phyloP scores from a whole-genome alignment of 495 filamentous ascomycete species.

The Polyplosphaeria fusca region DNA sequence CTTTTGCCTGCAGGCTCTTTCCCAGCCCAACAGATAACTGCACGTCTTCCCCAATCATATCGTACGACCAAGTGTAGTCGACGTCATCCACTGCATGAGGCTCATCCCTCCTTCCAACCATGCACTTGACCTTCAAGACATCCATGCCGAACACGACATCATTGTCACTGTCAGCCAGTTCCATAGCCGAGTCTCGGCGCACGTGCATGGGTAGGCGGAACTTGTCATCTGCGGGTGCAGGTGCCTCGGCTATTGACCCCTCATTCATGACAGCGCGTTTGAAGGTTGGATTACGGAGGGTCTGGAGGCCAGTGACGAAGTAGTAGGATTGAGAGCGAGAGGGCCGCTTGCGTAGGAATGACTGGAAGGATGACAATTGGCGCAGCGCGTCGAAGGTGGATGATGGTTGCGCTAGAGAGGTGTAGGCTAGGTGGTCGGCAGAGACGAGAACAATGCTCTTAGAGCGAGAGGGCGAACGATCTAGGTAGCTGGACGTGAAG shows the following conservation, averaged over 20 bases:
- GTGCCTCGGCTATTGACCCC: constrained; percentile 3
- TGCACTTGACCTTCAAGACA: constrained; percentile 20
- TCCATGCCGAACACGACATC: constrained; percentile 15
- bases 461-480: neutral
- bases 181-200: constrained; percentile 24
- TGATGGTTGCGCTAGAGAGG: constrained; percentile 3
- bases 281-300: constrained; percentile 23
- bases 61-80: neutral
- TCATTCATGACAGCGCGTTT: constrained; percentile 11
- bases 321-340: constrained; percentile 9
- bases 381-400: constrained; percentile 15
- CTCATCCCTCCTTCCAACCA: constrained; percentile 11
- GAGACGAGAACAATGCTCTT: constrained; percentile 12
- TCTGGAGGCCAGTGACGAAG: constrained; percentile 23
- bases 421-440: constrained; percentile 22
- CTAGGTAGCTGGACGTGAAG: constrained; percentile 4
- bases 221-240: constrained; percentile 1
- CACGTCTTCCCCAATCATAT: neutral
- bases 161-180: neutral
- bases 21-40: constrained; percentile 27
- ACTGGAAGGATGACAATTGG: constrained; percentile 3
- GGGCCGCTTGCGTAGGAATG: constrained; percentile 12
- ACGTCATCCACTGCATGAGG: constrained; percentile 14
- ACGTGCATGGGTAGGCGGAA: constrained; percentile 9
- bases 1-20: constrained; percentile 4